Evolutionary conservation across 805 yeast genomes (phyloP).

Genomic region (Wickerhamiella brachini): DNA sequence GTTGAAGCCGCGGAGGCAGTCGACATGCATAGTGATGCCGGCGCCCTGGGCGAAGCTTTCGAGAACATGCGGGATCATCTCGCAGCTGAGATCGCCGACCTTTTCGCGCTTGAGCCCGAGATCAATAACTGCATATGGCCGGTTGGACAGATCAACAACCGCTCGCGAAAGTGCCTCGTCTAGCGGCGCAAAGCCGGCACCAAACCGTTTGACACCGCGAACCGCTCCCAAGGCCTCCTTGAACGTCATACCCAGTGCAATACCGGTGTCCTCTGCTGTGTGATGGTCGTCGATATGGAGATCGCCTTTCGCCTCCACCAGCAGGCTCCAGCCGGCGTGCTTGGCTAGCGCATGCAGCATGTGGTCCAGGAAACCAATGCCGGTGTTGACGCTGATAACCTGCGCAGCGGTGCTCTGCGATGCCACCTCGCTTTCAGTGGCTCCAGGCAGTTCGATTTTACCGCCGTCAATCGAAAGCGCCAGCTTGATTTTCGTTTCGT

Average conservation of each 20-base stretch:
- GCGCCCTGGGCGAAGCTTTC: conserved; percentile 92
- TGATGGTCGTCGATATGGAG: conserved; percentile 95
- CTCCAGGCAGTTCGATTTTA: conserved; percentile 41
- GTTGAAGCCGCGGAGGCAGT: conserved; percentile 81
- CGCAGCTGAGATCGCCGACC: conserved; percentile 82
- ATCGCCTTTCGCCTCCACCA: conserved; percentile 86
- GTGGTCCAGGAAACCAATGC: conserved; percentile 91
- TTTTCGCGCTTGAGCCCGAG: conserved; percentile 84
- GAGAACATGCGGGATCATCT: conserved; percentile 95
- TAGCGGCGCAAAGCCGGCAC: conserved; percentile 84
- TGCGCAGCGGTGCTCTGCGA: conserved; percentile 59
- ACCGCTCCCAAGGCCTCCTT: conserved; percentile 80
- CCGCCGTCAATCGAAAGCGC: conserved; percentile 83
- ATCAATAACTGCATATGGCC: conserved; percentile 86
- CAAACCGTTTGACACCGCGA: conserved; percentile 85
- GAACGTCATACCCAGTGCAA: conserved; percentile 82
- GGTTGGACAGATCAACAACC: conserved; percentile 86
- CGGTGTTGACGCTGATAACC: conserved; percentile 69
- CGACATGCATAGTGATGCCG: conserved; percentile 83
- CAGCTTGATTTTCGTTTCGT: conserved; percentile 86
- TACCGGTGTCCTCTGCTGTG: conserved; percentile 89
- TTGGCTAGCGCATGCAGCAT: conserved; percentile 96
- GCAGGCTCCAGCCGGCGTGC: conserved; percentile 90
- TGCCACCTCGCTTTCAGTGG: conserved; percentile 39
- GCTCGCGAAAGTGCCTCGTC: conserved; percentile 94